Conservation (phyloP, 1,139 yeast species). For the Magnusiomyces sp. region DNA sequence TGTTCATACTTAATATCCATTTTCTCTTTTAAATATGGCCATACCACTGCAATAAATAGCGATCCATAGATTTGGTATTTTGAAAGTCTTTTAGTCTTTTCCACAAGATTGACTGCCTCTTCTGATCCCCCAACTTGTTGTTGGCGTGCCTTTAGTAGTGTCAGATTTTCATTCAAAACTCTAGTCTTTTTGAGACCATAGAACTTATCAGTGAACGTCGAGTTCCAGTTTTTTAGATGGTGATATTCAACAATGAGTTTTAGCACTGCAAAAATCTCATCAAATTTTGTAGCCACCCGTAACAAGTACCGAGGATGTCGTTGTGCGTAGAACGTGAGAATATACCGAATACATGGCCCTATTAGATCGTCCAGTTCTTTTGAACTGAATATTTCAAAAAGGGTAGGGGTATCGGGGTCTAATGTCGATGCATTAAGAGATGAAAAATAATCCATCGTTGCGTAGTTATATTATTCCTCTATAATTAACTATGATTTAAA, state of each 20-base stretch:
- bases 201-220: slow-evolving; percentile 85
- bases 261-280: slow-evolving; percentile 58
- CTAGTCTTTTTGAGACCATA: slow-evolving; percentile 72
- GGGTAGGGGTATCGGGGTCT: slow-evolving; percentile 69
- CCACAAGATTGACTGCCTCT: slow-evolving; percentile 42
- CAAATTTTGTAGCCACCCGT: slow-evolving; percentile 58
- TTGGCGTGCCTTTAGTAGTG: no score
- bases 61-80: slow-evolving; percentile 49
- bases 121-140: no score
- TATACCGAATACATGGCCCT: slow-evolving; percentile 75
- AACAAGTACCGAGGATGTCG: slow-evolving; percentile 65
- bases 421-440: slow-evolving; percentile 68
- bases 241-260: slow-evolving; percentile 68
- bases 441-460: slow-evolving; percentile 71
- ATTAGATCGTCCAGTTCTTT: slow-evolving; percentile 68
- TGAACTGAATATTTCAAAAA: slow-evolving; percentile 76
- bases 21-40: slow-evolving; percentile 64
- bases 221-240: slow-evolving; percentile 66
- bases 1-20: slow-evolving; percentile 57
- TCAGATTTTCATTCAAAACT: slow-evolving; percentile 24
- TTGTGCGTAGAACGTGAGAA: slow-evolving; percentile 74
- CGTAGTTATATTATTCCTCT: no score
- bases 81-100: slow-evolving; percentile 48
- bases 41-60: slow-evolving; percentile 53
- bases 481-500: no score